These are phyloP conservation scores for Penicillium pancosmium DNA, from an alignment of 495 filamentous ascomycete species.

Conservation along the genomic window DNA sequence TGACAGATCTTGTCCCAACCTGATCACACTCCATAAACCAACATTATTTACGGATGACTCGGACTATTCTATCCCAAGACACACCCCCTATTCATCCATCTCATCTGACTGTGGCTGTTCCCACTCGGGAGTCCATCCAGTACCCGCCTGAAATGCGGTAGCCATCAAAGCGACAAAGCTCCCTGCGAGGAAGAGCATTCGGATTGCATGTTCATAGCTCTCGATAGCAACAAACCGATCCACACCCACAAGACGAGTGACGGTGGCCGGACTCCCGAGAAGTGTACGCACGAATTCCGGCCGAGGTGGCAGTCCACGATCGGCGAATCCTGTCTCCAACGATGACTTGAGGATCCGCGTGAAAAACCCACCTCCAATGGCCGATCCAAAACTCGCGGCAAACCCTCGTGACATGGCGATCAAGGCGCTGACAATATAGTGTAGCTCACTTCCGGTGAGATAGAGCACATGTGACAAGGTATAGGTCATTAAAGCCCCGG, in stretches of 20 bases:
- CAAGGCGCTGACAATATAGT: conserved; percentile 72
- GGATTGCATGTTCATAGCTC: conserved; percentile 63
- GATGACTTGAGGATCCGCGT: conserved; percentile 56
- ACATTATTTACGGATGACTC: not conserved
- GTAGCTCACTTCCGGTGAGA: conserved; percentile 58
- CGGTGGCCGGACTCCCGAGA: conserved; percentile 68
- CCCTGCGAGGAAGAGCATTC: conserved; percentile 60
- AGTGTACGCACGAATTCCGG: conserved; percentile 62
- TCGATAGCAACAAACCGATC: conserved; percentile 63
- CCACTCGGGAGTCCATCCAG: conserved; percentile 58
- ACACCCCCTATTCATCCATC: not conserved
- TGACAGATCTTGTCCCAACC: too few relatives aligned
- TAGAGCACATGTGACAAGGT: conserved; percentile 75
- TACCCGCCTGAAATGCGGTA: conserved; percentile 63
- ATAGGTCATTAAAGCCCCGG: conserved; percentile 74
- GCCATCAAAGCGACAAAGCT: conserved; percentile 54
- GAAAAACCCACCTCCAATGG: conserved; percentile 77
- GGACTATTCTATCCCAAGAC: not conserved
- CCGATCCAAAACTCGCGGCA: conserved; percentile 73
- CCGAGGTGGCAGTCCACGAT: conserved; percentile 47
- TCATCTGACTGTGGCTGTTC: conserved; percentile 10
- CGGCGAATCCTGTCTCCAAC: conserved; percentile 60
- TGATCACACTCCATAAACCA: not conserved
- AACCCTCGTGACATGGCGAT: conserved; percentile 74
- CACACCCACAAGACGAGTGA: conserved; percentile 49